Percentiles rank a stretch among this genome's conserved stretches.
These are phyloP conservation scores for Backusella australiensis DNA, from an alignment of 192 early-diverging fungal species.

Conservation along the genomic window DNA sequence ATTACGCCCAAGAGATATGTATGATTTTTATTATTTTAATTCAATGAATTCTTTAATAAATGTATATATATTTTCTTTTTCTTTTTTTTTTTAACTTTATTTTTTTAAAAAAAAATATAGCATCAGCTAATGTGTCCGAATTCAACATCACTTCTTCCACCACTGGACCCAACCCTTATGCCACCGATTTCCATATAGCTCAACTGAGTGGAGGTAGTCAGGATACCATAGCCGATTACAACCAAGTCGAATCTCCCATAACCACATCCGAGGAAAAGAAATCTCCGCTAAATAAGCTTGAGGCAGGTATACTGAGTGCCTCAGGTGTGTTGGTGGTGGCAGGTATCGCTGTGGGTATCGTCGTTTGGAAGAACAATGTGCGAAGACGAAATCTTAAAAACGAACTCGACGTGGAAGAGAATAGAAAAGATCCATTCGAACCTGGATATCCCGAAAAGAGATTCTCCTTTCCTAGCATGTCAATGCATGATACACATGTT, in stretches of 20 bases:
- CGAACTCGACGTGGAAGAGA: not conserved
- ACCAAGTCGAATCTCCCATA: not conserved
- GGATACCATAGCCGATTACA: not conserved
- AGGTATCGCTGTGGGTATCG: conserved; percentile 3
- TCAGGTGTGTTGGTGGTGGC: not conserved
- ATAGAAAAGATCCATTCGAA: not conserved
- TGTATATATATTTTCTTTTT: not conserved
- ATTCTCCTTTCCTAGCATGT: not conserved
- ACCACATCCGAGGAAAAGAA: not conserved
- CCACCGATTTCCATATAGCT: not conserved
- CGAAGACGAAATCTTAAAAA: conserved; percentile 1
- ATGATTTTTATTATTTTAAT: conserved; percentile 3
- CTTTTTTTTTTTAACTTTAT: not conserved
- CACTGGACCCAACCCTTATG: not conserved
- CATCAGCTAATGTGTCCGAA: not conserved
- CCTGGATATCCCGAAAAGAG: not conserved
- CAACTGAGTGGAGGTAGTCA: not conserved
- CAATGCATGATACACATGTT: not conserved
- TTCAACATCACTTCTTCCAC: not conserved
- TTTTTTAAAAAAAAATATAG: not conserved
- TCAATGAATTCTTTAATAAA: not conserved
- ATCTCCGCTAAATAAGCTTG: conserved; percentile 1
- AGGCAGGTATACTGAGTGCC: not conserved
- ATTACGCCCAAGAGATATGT: conserved; percentile 5
- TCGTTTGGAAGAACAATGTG: not conserved